These are phyloP conservation scores for Tolypocladium guangdongense DNA, from an alignment of 2,329 filamentous ascomycete genomes.

Conservation along the genomic window DNA sequence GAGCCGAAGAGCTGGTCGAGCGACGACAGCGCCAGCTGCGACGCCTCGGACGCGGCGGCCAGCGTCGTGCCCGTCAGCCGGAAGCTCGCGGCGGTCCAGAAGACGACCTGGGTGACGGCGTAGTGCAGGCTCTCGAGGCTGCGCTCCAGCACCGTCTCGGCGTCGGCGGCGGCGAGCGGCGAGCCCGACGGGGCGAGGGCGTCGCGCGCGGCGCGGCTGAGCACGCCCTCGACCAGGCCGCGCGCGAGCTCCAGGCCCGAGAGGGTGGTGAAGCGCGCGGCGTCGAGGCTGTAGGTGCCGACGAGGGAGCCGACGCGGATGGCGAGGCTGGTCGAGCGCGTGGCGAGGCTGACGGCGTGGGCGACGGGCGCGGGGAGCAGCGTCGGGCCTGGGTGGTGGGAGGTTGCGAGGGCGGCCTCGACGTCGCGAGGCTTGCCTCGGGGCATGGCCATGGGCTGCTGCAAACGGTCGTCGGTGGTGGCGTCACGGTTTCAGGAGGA, in stretches of 20 bases:
- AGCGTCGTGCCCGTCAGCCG: slow-evolving; percentile 45
- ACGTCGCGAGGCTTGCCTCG: not conserved
- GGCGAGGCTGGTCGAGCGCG: slow-evolving; percentile 47
- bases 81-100: slow-evolving; percentile 51
- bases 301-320: slow-evolving; percentile 42
- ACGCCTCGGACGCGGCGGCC: slow-evolving; percentile 42
- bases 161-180: slow-evolving; percentile 37
- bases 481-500: not conserved
- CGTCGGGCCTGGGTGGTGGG: slow-evolving; percentile 25
- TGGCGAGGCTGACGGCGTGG: slow-evolving; percentile 47
- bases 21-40: slow-evolving; percentile 45
- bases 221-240: slow-evolving; percentile 41
- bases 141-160: slow-evolving; percentile 45
- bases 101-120: slow-evolving; percentile 46
- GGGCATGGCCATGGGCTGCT: too few relatives aligned
- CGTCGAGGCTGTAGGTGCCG: slow-evolving; percentile 39
- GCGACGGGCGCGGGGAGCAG: slow-evolving; percentile 48
- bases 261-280: slow-evolving; percentile 43
- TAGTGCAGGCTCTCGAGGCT: slow-evolving; percentile 46
- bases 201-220: slow-evolving; percentile 41
- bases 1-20: slow-evolving; percentile 56
- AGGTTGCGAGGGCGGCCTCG: slow-evolving; percentile 8
- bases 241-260: slow-evolving; percentile 47
- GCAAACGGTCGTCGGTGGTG: too few relatives aligned
- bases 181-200: slow-evolving; percentile 32